Base-by-base conservation (phyloP, 768 basidiomycete species). In the Termitomyces eurrhizus region DNA sequence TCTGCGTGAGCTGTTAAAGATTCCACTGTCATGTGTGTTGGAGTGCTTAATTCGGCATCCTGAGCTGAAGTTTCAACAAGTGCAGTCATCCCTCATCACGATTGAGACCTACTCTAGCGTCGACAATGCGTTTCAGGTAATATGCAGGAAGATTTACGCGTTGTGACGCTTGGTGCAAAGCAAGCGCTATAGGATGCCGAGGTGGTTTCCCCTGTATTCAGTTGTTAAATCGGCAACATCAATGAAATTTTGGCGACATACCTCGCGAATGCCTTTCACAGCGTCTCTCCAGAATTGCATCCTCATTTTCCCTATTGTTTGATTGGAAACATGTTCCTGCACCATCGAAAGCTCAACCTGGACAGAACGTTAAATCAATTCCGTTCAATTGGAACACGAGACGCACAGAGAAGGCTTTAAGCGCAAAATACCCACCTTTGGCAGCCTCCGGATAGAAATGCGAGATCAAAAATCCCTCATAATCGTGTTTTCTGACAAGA, bases 231-330 rank as follows among this genome's bases (percentile, higher is more conserved):
- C 61, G 63, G 62, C 61, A 49, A 7, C 32, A 46, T 36, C 12
- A 56, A 48, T n/a, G 39, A 13, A 46, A 36, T 42, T 37, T 9
- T 49, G 13, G 32, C 59, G 36, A 71, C 80, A 70, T 67, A 89
- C 92, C 68, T 88, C 81, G 66, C 76, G 76, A 24, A 92, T 83
- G 51, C 75, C 80, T 66, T 86, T 89, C 32, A 93, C 68, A 13
- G 89, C 86, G 68, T 95, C 91, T 66, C 85, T 83, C 92, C 92
- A 95, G 70, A 93, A 94, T 69, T 93, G 87, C 77, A 92, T 83
- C 64, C 90, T 81, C 81, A 93, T 90, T 70, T 85, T 84, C n/a
- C 91, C 92, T 58, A 94, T 84, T 42, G 82, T 77, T 39, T 83
- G 69, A 60, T 88, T 89, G 18, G 90, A 90, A 14, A 91, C 88